Base-by-base conservation (phyloP, 2,329 filamentous ascomycete genomes). In the Xylaria sp. region DNA sequence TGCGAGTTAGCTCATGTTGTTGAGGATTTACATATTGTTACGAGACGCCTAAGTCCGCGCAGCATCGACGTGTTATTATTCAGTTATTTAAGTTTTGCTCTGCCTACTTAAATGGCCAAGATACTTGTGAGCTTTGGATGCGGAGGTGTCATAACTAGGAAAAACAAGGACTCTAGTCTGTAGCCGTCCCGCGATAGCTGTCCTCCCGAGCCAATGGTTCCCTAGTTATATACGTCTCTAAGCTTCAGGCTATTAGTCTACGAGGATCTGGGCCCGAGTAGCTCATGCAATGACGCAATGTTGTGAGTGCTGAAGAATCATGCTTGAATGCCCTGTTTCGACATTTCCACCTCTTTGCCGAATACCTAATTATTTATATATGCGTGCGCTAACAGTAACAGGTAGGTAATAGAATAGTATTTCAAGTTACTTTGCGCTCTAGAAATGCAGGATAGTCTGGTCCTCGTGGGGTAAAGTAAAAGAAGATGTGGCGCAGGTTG, bases 191-290 rank as follows among this genome's bases (percentile, higher is more conserved):
- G 10, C 5, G 5, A 8, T 46, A 3, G 39, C 28, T 28, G 28
- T 49, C 31, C 43, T 51, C 43, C 43, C 33, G n/a, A 39, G 46
- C 43, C 43, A 51, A 51, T 61, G 43, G 58, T 36, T 61, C 25
- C 6, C 1, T 8, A 41, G 1, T 41, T 13, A 12, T 43, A 2
- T 15, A 43, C 10, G 13, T 10, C 18, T 1, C 2, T 48, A 12
- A 3, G 46, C 9, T 12, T 25, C 46, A 49, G 31, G 46, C 41
- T 15, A 18, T 62, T 43, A 20, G 48, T 54, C 59, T 48, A 48
- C 54, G 33, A n/a, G 39, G 48, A 43, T 52, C 48, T 5, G 20
- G 23, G 23, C 46, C 46, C 41, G 18, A 7, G 31, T 18, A 39
- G 13, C 3, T 28, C 12, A 8, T 57, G 31, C 36, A 25, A 59